These are phyloP conservation scores for Solanum pinnatisectum DNA, from an alignment of 257 asterid genomes.

Conservation along the genomic window DNA sequence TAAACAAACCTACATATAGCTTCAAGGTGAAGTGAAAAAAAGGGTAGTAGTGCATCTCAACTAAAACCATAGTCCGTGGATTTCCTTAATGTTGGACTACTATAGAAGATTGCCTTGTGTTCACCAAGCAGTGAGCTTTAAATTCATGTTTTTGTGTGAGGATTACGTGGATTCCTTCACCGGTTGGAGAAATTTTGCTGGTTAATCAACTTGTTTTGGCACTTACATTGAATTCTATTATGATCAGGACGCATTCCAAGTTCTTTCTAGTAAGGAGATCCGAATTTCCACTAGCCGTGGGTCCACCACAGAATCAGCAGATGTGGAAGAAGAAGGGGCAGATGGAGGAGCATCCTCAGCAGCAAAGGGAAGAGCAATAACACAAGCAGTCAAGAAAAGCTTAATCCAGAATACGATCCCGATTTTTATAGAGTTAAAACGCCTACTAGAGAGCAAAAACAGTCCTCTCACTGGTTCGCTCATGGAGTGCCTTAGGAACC, in stretches of 20 bases:
- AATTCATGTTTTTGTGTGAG: background rate
- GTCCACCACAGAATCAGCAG: constrained; percentile 45
- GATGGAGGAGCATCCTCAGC: constrained; percentile 34
- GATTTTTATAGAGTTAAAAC: constrained; percentile 85
- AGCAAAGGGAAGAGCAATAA: constrained; percentile 56
- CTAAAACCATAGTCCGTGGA: background rate
- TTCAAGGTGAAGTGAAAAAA: background rate
- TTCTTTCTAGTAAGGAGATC: constrained; percentile 86
- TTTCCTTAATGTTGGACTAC: background rate
- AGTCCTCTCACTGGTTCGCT: constrained; percentile 82
- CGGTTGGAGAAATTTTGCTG: background rate
- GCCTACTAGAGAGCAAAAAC: constrained; percentile 68
- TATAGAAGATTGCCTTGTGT: background rate
- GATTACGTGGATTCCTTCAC: background rate
- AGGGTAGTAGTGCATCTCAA: too few relatives aligned
- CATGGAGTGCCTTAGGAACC: constrained; percentile 88
- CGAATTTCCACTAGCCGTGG: constrained; percentile 57
- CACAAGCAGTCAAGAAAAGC: constrained; percentile 81
- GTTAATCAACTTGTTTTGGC: background rate
- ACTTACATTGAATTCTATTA: background rate
- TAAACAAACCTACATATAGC: background rate
- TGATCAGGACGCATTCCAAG: constrained; percentile 69
- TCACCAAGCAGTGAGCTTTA: background rate
- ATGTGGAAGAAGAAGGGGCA: constrained; percentile 58
- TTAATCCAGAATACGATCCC: constrained; percentile 87